Conservation (phyloP, 192 early-diverging fungal species). For the Coemansia sp. region DNA sequence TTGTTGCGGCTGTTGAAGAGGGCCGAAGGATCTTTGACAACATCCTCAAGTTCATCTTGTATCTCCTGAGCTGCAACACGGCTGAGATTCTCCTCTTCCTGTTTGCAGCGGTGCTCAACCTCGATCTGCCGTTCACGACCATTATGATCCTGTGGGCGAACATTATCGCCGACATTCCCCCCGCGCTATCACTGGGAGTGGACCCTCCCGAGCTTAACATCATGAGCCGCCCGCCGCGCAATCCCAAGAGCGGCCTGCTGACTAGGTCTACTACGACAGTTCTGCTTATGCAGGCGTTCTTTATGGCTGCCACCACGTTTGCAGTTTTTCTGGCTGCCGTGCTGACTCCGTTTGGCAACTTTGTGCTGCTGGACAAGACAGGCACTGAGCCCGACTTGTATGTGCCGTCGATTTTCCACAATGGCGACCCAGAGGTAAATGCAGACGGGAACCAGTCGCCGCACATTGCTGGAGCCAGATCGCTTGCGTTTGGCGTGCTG, state of each 20-base stretch:
- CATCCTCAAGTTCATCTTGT: conserved; percentile 96
- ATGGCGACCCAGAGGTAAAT: conserved; percentile 45
- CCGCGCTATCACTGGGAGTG: conserved; percentile 89
- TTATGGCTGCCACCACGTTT: conserved; percentile 67
- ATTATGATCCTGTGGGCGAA: conserved; percentile 98
- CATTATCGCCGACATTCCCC: conserved; percentile 96
- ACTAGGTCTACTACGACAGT: conserved; percentile 59
- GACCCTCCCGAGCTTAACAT: conserved; percentile 84
- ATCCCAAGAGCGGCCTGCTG: conserved; percentile 73
- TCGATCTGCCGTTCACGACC: conserved; percentile 84
- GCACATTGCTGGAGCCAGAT: conserved; percentile 50
- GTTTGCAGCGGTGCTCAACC: conserved; percentile 68
- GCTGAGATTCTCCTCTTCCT: conserved; percentile 93
- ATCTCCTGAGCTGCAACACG: conserved; percentile 90
- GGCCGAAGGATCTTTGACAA: conserved; percentile 96
- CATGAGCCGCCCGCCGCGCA: conserved; percentile 80
- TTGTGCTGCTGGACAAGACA: conserved; percentile 24
- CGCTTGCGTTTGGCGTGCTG: conserved; percentile 72
- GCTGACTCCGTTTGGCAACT: conserved; percentile 44
- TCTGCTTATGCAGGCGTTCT: conserved; percentile 70
- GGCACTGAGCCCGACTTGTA: conserved; percentile 25
- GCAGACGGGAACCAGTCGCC: conserved; percentile 39
- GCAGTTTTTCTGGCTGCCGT: conserved; percentile 60
- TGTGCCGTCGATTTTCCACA: conserved; percentile 45
- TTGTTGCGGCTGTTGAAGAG: conserved; percentile 90